phyloP scores from a whole-genome alignment of 495 filamentous ascomycete species.

The Pyronema domesticum region DNA sequence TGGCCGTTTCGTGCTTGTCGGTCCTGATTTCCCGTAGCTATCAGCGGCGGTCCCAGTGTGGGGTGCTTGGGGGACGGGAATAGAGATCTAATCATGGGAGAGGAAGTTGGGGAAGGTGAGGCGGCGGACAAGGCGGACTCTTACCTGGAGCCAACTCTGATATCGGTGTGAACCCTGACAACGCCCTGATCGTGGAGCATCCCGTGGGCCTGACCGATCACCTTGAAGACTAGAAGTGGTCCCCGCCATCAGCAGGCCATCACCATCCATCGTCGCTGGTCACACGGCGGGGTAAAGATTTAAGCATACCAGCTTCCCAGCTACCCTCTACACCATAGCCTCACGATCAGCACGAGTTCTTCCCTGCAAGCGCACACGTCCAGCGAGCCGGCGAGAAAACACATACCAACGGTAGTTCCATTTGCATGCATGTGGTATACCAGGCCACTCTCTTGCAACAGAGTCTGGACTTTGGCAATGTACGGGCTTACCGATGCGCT shows the following conservation, averaged over 20 bases:
- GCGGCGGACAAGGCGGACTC: conserved; percentile 1
- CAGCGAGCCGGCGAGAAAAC: too few species aligned
- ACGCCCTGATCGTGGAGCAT: conserved; percentile 68
- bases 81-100: not conserved
- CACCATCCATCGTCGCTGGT: conserved; percentile 59
- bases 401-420: conserved; percentile 77
- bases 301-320: conserved; percentile 3
- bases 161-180: conserved; percentile 72
- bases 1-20: conserved; percentile 17
- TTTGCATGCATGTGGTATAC: conserved; percentile 79
- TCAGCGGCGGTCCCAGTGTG: not conserved
- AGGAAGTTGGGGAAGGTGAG: too few species aligned
- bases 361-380: not conserved
- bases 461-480: conserved; percentile 73
- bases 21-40: conserved; percentile 9
- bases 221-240: conserved; percentile 44
- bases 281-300: too few species aligned
- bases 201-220: conserved; percentile 80
- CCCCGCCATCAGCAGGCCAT: conserved; percentile 6
- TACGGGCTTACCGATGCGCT: conserved; percentile 69
- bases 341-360: not conserved
- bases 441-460: conserved; percentile 55
- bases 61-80: not conserved
- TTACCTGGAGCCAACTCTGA: conserved; percentile 69
- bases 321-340: not conserved